Evolutionary conservation across 75 land plant genomes (phyloP), one percentile per base, ranked within the genome.

Genomic region (Selaginella tamariscina): DNA sequence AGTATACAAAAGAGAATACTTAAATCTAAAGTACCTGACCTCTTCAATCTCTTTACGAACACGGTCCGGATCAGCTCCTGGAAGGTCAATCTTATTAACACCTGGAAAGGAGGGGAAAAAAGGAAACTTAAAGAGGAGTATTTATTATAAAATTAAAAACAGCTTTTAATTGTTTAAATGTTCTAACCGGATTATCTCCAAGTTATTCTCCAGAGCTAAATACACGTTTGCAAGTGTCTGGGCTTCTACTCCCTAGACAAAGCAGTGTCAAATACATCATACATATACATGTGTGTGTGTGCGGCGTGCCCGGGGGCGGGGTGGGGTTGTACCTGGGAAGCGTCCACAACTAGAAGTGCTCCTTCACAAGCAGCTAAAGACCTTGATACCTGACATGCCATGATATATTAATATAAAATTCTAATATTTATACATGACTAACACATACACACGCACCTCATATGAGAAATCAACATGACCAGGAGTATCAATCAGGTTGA

Each of bases 331-430:
- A 68, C 96, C 92, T 95, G 99, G 28, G 99, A 95, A 70, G 99
- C 99, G 81, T 95, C 99, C 21, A 95, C 92, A 68, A 95, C 99
- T 54, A 95, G 83, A 60, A 95, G 92, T 31, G 99, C 99, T 63
- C 99, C 99, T 68, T 95, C 99, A 82, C 99, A 95, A 27, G 99
- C 99, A 64, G 93, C 99, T 60, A 95, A 79, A 54, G 99, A 95
- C 27, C 99, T 84, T 26, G 97, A 95, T 32, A 95, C 99, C 96
- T 89, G 69, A 29, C 15, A 29, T 29, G 24, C 2, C n/a, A 27
- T 24, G 27, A 65, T 24, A 2, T 2, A 2, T 24, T 24, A 21
- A 65, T 27, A 65, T 30, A 65, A 26, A 24, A 21, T 65, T 2
- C 22, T 31, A 49, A 49, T 49, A 20, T n/a, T n/a, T n/a, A n/a